These are phyloP conservation scores for Dactylellina parvicollis DNA, from an alignment of 2,329 filamentous ascomycete species.

Conservation along the genomic window DNA sequence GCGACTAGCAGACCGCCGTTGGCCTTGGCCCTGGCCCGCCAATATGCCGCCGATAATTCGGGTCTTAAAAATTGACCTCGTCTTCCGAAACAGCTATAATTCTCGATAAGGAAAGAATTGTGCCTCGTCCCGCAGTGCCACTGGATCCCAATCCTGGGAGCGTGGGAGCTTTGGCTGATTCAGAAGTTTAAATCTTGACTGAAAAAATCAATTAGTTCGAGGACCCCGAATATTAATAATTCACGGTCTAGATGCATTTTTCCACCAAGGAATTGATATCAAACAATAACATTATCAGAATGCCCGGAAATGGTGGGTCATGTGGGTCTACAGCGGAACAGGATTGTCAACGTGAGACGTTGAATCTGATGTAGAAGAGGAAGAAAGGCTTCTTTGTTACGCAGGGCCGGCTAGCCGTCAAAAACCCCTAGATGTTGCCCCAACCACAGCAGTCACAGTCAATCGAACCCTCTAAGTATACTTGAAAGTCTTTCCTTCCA, in stretches of 20 bases:
- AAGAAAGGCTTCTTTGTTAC: background rate
- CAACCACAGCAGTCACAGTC: constrained; percentile 36
- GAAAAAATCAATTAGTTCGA: no score
- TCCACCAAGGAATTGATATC: no score
- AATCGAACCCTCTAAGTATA: background rate
- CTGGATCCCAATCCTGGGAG: constrained; percentile 5
- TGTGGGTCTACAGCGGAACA: background rate
- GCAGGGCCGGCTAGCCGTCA: constrained; percentile 46
- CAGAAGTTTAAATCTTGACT: no score
- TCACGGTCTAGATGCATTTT: no score
- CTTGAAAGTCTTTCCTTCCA: background rate
- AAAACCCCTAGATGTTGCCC: constrained; percentile 26
- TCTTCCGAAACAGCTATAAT: constrained; percentile 48
- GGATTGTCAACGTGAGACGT: no score
- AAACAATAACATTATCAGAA: no score
- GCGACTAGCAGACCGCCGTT: constrained; percentile 22
- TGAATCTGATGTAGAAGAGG: background rate
- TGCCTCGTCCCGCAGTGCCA: constrained; percentile 26
- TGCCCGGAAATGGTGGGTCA: background rate
- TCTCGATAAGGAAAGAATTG: constrained; percentile 24
- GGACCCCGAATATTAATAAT: no score
- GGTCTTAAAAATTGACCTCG: constrained; percentile 23
- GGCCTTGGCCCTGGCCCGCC: no score
- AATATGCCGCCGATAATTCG: constrained; percentile 13
- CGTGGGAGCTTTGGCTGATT: background rate